phyloP scores from a whole-genome alignment of 495 filamentous ascomycete genomes.

The Xylaria longipes region DNA sequence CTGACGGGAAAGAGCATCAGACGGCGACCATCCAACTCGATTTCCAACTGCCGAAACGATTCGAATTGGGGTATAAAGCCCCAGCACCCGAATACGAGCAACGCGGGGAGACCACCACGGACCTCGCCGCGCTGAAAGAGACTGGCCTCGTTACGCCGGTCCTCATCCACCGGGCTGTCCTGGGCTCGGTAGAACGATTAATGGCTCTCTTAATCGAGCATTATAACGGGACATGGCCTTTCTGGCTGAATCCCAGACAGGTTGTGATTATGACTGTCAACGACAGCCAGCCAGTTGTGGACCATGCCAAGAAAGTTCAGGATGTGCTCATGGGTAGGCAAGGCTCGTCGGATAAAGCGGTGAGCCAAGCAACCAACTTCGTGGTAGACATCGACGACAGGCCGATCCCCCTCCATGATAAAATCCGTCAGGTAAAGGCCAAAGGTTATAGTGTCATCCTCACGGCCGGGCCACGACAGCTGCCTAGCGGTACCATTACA shows the following conservation, averaged over 20 bases:
- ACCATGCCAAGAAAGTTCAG: conserved; percentile 59
- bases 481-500: conserved; percentile 41
- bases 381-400: conserved; percentile 76
- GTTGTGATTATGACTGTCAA: conserved; percentile 79
- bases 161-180: conserved; percentile 85
- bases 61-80: conserved; percentile 75
- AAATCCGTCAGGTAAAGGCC: conserved; percentile 72
- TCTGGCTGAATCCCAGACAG: conserved; percentile 89
- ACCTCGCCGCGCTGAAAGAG: conserved; percentile 50
- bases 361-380: conserved; percentile 58
- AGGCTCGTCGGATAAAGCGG: conserved; percentile 45
- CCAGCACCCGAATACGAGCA: conserved; percentile 75
- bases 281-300: conserved; percentile 63
- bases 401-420: conserved; percentile 65
- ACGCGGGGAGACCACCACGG: conserved; percentile 54
- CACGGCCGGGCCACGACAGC: conserved; percentile 69
- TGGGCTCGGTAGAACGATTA: conserved; percentile 86
- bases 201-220: conserved; percentile 88
- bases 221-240: conserved; percentile 82
- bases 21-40: conserved; percentile 93
- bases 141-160: conserved; percentile 73
- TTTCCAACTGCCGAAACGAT: conserved; percentile 88
- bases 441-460: conserved; percentile 79
- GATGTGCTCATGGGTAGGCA: conserved; percentile 50
- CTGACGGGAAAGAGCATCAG: conserved; percentile 88